Evolutionary conservation across 306 rosid genomes (phyloP).

Genomic region (Mimosa pudica): DNA sequence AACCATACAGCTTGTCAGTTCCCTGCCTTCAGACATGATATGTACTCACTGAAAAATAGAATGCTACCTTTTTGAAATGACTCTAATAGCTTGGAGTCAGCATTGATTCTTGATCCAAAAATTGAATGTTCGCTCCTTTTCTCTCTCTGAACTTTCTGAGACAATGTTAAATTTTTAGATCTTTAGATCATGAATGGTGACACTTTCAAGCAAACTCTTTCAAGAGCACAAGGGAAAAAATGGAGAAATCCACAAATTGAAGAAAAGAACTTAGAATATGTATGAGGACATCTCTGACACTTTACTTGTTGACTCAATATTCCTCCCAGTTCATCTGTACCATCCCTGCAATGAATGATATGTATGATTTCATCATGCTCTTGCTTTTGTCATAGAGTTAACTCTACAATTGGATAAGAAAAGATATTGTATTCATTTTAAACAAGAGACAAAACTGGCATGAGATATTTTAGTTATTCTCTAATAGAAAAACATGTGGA

Average conservation of each 20-base stretch:
- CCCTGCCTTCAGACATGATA: not conserved
- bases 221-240: not conserved
- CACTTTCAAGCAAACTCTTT: not conserved
- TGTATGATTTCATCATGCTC: not conserved
- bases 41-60: not conserved
- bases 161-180: not conserved
- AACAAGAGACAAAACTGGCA: not conserved
- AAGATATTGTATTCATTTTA: not conserved
- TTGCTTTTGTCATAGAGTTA: not conserved
- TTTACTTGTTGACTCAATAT: not conserved
- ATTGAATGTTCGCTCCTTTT: not conserved
- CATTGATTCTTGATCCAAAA: not conserved
- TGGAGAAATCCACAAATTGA: not conserved
- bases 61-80: not conserved
- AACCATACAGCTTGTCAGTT: not conserved
- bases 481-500: not conserved
- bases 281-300: not conserved
- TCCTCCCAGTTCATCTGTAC: not conserved
- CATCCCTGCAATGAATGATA: not conserved
- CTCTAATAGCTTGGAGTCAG: not conserved
- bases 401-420: not conserved
- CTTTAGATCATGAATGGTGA: not conserved
- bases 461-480: not conserved
- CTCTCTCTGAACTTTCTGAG: not conserved
- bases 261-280: not conserved